Conservation (phyloP, 2,329 filamentous ascomycete genomes). For the Pyricularia sp. region DNA sequence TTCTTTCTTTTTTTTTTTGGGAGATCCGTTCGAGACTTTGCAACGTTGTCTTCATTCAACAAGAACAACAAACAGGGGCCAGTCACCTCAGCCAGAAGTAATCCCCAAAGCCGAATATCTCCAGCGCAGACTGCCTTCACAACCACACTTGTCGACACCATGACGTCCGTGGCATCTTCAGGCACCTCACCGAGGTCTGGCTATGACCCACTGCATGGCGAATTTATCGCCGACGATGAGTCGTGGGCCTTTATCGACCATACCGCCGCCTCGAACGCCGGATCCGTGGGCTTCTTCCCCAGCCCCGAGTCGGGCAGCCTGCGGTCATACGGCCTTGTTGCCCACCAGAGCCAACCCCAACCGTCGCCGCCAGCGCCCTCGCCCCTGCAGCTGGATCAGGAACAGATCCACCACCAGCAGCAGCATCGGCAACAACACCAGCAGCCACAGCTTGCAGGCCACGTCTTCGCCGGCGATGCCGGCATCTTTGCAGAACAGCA, state of each 20-base stretch:
- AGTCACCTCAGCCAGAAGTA: neutral
- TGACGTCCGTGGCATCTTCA: slow-evolving; percentile 30
- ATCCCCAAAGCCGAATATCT: neutral
- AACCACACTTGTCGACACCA: slow-evolving; percentile 1
- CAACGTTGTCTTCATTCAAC: too few species aligned
- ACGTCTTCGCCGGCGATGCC: neutral
- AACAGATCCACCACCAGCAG: slow-evolving; percentile 10
- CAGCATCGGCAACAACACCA: neutral
- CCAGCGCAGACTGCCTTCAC: neutral
- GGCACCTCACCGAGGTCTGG: slow-evolving; percentile 28
- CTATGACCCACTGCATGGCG: slow-evolving; percentile 23
- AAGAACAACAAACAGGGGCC: neutral
- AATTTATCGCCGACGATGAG: slow-evolving; percentile 25
- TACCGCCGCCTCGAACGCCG: slow-evolving; percentile 23
- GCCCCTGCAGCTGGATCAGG: slow-evolving; percentile 31
- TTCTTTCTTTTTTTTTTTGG: neutral
- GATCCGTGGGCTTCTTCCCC: slow-evolving; percentile 33
- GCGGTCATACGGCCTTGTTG: slow-evolving; percentile 38
- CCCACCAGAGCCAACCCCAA: slow-evolving; percentile 21
- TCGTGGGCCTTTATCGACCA: slow-evolving; percentile 33
- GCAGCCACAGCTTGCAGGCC: neutral
- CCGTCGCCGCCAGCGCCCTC: slow-evolving; percentile 28
- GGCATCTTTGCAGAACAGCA: neutral
- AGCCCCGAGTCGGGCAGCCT: slow-evolving; percentile 43
- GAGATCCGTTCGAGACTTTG: too few species aligned